Conservation (phyloP, 2,329 filamentous ascomycete species). For the Pestalotiopsis sp. region DNA sequence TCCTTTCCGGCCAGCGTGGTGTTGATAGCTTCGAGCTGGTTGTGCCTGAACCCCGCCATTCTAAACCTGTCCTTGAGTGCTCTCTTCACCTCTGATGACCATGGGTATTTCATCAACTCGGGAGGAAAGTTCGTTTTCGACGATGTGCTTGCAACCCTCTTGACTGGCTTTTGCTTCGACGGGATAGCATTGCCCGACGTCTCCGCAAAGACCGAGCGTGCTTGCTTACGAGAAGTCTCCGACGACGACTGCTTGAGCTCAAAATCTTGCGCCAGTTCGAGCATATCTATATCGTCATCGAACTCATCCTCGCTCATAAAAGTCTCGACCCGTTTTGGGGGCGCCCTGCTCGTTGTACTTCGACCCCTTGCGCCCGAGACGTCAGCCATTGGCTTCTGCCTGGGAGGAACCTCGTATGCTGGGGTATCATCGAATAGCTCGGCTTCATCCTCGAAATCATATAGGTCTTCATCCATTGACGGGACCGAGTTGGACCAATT, state of each 20-base stretch:
- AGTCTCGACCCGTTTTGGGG: conserved; percentile 1
- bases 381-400: conserved; percentile 13
- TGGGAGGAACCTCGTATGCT: conserved; percentile 15
- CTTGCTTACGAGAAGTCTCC: conserved; percentile 22
- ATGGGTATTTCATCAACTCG: conserved; percentile 67
- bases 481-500: conserved; percentile 9
- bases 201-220: conserved; percentile 45
- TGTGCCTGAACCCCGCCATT: conserved; percentile 83
- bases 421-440: conserved; percentile 27
- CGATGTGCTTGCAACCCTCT: conserved; percentile 32
- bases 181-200: conserved; percentile 49
- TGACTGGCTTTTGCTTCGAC: conserved; percentile 36
- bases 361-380: conserved; percentile 17
- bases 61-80: conserved; percentile 84
- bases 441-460: conserved; percentile 38
- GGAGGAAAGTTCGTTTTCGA: conserved; percentile 43
- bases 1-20: conserved; percentile 86
- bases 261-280: conserved; percentile 53
- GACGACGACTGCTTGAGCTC: conserved; percentile 44
- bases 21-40: conserved; percentile 96
- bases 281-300: conserved; percentile 51
- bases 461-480: conserved; percentile 18
- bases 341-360: conserved; percentile 24
- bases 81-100: conserved; percentile 83
- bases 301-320: conserved; percentile 42